A percentile compares a stretch with the other conserved stretches of the same genome.
Evolutionary conservation across 2,329 filamentous ascomycete genomes (phyloP).

Genomic region (Xylariales sp.): DNA sequence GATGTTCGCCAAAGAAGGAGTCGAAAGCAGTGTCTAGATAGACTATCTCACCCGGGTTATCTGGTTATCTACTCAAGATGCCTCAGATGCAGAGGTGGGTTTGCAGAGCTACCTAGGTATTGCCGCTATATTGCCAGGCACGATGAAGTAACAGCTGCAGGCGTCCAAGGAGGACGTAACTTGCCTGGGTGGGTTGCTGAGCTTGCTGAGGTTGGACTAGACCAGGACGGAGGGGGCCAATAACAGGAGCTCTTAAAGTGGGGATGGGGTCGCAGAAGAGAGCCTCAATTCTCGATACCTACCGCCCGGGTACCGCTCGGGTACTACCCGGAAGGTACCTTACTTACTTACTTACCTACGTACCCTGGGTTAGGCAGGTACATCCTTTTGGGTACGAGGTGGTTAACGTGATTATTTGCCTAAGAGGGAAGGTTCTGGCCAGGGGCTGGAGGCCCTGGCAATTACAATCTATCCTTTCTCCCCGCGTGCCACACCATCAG

Average conservation of each 20-base stretch:
- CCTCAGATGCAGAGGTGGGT: background rate
- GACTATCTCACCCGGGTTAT: background rate
- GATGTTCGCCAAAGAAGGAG: background rate
- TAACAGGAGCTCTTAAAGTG: slow-evolving; percentile 32
- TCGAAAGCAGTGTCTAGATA: background rate
- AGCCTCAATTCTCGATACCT: background rate
- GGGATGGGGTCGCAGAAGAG: background rate
- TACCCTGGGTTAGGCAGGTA: background rate
- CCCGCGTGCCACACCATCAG: too few species aligned
- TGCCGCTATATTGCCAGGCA: background rate
- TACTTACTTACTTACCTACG: background rate
- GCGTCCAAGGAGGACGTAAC: slow-evolving; percentile 46
- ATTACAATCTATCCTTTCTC: too few species aligned
- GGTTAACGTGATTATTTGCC: too few species aligned
- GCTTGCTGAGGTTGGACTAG: slow-evolving; percentile 7
- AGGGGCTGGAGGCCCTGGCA: too few species aligned
- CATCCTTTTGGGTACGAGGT: too few species aligned
- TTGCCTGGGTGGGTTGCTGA: background rate
- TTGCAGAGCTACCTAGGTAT: background rate
- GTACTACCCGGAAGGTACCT: background rate
- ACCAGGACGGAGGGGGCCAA: slow-evolving; percentile 28
- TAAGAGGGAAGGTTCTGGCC: too few species aligned
- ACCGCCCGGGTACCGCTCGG: too few species aligned
- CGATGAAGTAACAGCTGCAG: slow-evolving; percentile 32
- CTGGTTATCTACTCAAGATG: too few species aligned